Evolutionary conservation across 2,329 filamentous ascomycete species (phyloP), one percentile per base, ranked within the genome.

Genomic region (Xylariales sp.): DNA sequence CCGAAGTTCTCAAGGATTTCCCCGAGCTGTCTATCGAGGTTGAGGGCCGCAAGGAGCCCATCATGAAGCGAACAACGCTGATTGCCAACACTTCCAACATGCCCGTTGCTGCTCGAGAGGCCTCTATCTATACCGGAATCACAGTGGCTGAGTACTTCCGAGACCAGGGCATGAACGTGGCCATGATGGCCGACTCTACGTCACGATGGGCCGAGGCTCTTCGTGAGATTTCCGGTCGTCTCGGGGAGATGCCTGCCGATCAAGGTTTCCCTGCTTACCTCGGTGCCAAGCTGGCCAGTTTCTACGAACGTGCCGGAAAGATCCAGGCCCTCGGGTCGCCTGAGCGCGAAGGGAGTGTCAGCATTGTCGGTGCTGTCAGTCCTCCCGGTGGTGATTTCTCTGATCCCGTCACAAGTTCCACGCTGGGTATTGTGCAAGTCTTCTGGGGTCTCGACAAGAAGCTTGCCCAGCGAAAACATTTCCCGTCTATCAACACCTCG

Each of bases 371-470:
- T 60, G 93, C 93, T 46, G 93, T 98, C 67, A 95, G 88, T 55
- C 93, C 93, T 39, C 93, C 93, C 10, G 93, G 91, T 73, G 93
- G 93, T 80, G 93, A 98, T 74, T 98, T 97, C 76, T 96, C 93
- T 33, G 93, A 98, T 69, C 93, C 93, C 15, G 93, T 98, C 59
- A 98, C 93, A 11, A 88, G 80, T 46, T 86, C 87, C 51, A 98
- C 93, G 15, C 82, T 98, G 35, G 81, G 86, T 79, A 98, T 98
- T 60, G 93, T 98, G 58, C 93, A 98, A 66, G 93, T 98, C 54
- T 98, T 98, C 74, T 98, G 93, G 93, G 93, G 93, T 77, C 79
- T 97, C 38, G 93, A 98, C 76, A 97, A 98, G 84, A 97, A 97
- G 76, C 84, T 98, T 46, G 93, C 93, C 16, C 93, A 97, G 71